Evolutionary conservation across 129 eudicot genomes (phyloP).

Genomic region (Chrysanthemum lavandulifolium): DNA sequence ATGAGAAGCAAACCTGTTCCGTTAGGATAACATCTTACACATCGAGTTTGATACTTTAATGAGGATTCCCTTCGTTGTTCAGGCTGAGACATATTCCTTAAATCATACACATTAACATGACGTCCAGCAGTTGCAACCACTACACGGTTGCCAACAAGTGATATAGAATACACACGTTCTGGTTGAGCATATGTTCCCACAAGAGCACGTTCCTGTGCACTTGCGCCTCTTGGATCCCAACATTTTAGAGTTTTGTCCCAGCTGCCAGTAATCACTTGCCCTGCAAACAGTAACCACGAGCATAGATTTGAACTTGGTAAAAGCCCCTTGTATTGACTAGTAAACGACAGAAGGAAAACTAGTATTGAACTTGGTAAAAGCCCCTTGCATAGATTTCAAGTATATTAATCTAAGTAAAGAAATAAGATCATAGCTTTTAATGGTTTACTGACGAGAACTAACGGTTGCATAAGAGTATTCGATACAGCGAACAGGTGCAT

Average conservation of each 20-base stretch:
- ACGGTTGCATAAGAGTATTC: constrained; percentile 93
- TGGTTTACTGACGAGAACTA: not conserved
- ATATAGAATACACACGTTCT: constrained; percentile 86
- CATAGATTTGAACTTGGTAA: too few relatives aligned
- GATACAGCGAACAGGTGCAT: constrained; percentile 82
- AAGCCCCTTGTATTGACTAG: not conserved
- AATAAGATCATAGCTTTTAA: too few relatives aligned
- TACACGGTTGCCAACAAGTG: constrained; percentile 76
- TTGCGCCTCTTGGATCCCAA: constrained; percentile 96
- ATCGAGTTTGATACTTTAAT: constrained; percentile 85
- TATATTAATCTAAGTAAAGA: too few relatives aligned
- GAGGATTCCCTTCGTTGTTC: constrained; percentile 91
- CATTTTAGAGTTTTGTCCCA: constrained; percentile 92
- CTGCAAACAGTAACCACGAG: constrained; percentile 23
- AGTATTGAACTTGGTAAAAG: too few relatives aligned
- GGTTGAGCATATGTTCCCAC: constrained; percentile 86
- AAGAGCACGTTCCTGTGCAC: constrained; percentile 82
- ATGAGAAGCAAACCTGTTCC: constrained; percentile 61
- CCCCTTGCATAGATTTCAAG: too few relatives aligned
- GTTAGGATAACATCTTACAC: constrained; percentile 89
- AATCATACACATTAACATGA: constrained; percentile 86
- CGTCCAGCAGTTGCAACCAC: constrained; percentile 96
- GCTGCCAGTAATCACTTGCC: constrained; percentile 89
- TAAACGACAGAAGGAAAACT: not conserved
- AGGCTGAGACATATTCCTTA: constrained; percentile 91